phyloP scores from a whole-genome alignment of 192 early-diverging fungal genomes.

The Obelidium mucronatum region DNA sequence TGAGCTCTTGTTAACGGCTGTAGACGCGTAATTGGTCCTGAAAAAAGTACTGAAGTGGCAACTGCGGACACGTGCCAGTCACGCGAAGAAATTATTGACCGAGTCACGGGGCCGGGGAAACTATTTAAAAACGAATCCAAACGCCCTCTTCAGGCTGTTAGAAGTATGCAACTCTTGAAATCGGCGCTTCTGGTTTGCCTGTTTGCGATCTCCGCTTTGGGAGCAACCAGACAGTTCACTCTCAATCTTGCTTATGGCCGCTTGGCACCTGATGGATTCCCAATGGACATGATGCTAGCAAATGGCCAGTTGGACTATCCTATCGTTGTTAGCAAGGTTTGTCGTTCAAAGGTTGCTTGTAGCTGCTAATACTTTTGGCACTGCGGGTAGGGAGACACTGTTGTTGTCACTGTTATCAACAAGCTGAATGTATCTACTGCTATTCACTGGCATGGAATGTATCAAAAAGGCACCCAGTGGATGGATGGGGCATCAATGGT shows the following conservation, averaged over 20 bases:
- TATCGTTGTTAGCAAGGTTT: conserved; percentile 5
- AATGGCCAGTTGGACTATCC: conserved; percentile 19
- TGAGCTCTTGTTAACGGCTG: too few species aligned
- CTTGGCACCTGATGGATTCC: conserved; percentile 13
- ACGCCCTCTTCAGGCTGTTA: too few species aligned
- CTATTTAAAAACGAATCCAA: too few species aligned
- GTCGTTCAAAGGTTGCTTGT: background rate
- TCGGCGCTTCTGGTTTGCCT: too few species aligned
- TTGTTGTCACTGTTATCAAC: conserved; percentile 39
- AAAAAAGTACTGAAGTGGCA: too few species aligned
- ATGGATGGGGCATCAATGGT: conserved; percentile 33
- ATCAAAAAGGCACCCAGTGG: conserved; percentile 67
- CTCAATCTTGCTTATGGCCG: conserved; percentile 9
- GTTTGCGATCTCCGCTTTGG: background rate
- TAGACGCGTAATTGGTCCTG: too few species aligned
- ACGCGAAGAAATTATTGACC: too few species aligned
- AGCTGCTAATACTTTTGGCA: background rate
- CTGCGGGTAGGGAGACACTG: background rate
- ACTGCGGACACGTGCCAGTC: too few species aligned
- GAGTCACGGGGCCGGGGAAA: too few species aligned
- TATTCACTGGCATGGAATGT: conserved; percentile 74
- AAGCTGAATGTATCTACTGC: conserved; percentile 42
- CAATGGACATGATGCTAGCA: conserved; percentile 23
- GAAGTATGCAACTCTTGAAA: too few species aligned
- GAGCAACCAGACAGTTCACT: background rate